These are phyloP conservation scores for Rhypophila decipiens DNA, from an alignment of 495 filamentous ascomycete genomes.

Conservation along the genomic window DNA sequence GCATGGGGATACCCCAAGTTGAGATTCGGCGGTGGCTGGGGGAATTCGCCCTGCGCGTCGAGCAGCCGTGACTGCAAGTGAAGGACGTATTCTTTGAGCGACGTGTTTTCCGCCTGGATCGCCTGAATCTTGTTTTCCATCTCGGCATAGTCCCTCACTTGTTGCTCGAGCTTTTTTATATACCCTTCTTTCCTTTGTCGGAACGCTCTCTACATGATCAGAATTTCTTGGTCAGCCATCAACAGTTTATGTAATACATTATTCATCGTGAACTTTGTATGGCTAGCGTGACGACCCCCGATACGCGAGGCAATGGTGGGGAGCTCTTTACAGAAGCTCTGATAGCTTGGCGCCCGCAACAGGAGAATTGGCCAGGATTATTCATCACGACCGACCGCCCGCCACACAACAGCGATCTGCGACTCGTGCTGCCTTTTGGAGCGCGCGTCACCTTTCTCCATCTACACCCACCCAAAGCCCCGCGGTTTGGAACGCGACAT, in stretches of 20 bases:
- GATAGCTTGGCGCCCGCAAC: no score
- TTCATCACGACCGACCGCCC: no score
- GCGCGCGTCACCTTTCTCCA: no score
- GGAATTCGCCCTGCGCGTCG: constrained; percentile 74
- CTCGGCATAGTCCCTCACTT: constrained; percentile 67
- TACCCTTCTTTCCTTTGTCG: constrained; percentile 96
- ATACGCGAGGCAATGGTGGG: no score
- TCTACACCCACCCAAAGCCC: no score
- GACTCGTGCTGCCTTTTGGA: no score
- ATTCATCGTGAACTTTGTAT: no score
- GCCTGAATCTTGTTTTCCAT: constrained; percentile 66
- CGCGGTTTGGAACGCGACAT: no score
- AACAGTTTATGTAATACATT: constrained; percentile 23
- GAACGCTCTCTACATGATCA: constrained; percentile 69
- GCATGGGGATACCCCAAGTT: constrained; percentile 27
- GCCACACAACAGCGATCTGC: no score
- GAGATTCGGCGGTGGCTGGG: constrained; percentile 61
- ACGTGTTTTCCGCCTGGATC: constrained; percentile 81
- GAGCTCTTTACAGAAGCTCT: no score
- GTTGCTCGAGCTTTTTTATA: constrained; percentile 92
- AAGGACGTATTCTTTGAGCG: constrained; percentile 85
- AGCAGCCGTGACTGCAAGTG: constrained; percentile 83
- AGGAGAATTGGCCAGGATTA: no score
- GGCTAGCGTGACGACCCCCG: no score
- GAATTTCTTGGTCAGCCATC: constrained; percentile 7